Base-by-base conservation (phyloP, 208 protist genomes). In the Crithidia brevicula region DNA sequence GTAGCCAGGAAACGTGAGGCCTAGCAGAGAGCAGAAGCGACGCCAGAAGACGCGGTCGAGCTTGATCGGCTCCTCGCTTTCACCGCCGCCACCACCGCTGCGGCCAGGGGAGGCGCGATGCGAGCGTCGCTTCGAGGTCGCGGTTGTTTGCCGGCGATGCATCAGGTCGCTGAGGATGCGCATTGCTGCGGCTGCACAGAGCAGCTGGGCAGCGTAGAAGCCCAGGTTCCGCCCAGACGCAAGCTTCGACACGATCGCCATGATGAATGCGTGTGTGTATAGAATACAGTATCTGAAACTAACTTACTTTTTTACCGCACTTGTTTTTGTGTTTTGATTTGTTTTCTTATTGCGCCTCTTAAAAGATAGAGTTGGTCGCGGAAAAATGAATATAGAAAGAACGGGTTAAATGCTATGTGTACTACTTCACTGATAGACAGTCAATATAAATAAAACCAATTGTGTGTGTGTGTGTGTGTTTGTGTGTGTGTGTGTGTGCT, bases 1-100 rank as follows among this genome's bases (percentile, higher is more conserved):
- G 18, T 86, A 1, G 33, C 61, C 49, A 3, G 91, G 88, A 27
- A 94, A 71, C 62, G 86, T 91, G 15, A 93, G 79, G 64, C 81
- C 79, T 30, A 96, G 59, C 25, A 96, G 75, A 9, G 61, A 68
- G 1, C 58, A 22, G 22, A 96, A 68, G 34, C 86, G 86, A 15
- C 77, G 40, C 66, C 80, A 85, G 50, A 96, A 88, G 22, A 70
- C 64, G 18, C 33, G 18, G 38, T 93, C 75, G 31, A 95, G 45
- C 56, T 53, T 54, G 30, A 76, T 66, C 23, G 70, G 31, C 33
- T 49, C 70, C 22, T 70, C 70, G 33, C 42, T 42, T 23, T 49
- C 40, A 40, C 40, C 30, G 16, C 58, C 51, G 16, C 51, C 28
- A 36, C 18, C n/a, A 22, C 47, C 27, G 49, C 16, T 30, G 47